Evolutionary conservation across 352 stramenopile genomes (phyloP), one percentile per base, ranked within the genome.

Genomic region (Pythium myriotylum): DNA sequence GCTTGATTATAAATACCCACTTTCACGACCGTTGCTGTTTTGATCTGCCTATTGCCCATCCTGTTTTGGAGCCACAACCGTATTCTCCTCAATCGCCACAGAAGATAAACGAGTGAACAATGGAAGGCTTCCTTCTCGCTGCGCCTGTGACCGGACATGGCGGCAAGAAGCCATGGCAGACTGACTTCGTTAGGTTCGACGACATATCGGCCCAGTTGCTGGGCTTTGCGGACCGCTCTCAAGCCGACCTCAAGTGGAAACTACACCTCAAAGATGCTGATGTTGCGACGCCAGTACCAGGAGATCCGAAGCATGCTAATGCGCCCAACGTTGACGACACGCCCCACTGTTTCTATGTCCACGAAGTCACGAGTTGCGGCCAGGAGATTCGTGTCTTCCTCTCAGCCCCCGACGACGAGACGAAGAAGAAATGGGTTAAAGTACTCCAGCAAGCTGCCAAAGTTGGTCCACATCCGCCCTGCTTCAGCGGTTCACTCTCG

Each of bases 201-300:
- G 79, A 89, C 42, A 86, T 89, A 35, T 84, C 82, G 6, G 82
- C 74, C 20, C 74, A 83, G 39, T 57, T 91, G 19, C 66, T 89
- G 35, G 76, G 69, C 14, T 88, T 88, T 56, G 72, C 66, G 4
- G 76, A 88, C 37, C 64, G 68, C 27, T 77, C 74, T 8, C 79
- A 87, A 41, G 63, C 59, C 35, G 65, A 82, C 14, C 56, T 86
- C 20, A 73, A 70, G 23, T 89, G 79, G 79, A 80, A 70, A 26
- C 37, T 88, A 14, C 41, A 71, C 19, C 59, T 89, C 19, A 66
- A 76, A 3, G 72, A 72, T 22, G 67, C 79, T 10, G 81, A 91
- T 54, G 68, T 91, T 5, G 72, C 72, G 24, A 88, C 76, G n/a
- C 77, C 79, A 0, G 56, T 87, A 2, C 77, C 82, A 8, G 79